Evolutionary conservation across 1,284 basidiomycete genomes (phyloP), one percentile per base, ranked within the genome.

Genomic region (Malassezia japonica): DNA sequence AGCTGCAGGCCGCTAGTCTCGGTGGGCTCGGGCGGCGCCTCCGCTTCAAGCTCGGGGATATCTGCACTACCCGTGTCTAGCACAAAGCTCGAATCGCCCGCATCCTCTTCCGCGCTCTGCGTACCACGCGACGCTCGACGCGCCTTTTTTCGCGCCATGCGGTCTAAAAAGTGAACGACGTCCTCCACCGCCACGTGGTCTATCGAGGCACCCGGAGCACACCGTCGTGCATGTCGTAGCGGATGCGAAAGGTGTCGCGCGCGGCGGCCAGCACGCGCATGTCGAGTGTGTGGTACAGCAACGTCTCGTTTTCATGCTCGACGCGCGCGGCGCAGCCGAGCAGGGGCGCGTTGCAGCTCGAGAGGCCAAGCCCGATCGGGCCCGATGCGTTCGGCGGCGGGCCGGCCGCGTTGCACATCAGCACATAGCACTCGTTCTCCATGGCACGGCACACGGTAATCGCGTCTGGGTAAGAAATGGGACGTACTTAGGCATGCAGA

Each of bases 371-470:
- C 1, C 65, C 69, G 3, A 63, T 48, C 18, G 62, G 47, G 23
- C 38, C 25, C 9, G 57, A 49, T 16, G 23, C 4, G 1, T 31
- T 24, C 9, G 32, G 16, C 13, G 16, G n/a, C 0, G 64, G 62
- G 0, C 69, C 69, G 9, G 65, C 59, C 29, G 70, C 59, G 41
- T 72, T 72, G 50, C 60, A 62, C 69, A 72, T 67, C 33, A 60
- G 57, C n/a, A 70, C 33, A 13, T 64, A 42, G 36, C 55, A 41
- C 41, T 72, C 69, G 27, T 50, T 59, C 45, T 72, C 67, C 21
- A 70, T 60, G 4, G 67, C 64, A 2, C 69, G 52, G 0, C 62
- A 39, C 9, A 59, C 28, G 24, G 58, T 60, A 10, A 70, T 29
- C 0, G 57, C 53, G 29, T 65, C 63, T 20, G 24, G 32, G 27